Evolutionary conservation across 2,329 filamentous ascomycete genomes (phyloP).

Genomic region (Hypoxylon sp.): DNA sequence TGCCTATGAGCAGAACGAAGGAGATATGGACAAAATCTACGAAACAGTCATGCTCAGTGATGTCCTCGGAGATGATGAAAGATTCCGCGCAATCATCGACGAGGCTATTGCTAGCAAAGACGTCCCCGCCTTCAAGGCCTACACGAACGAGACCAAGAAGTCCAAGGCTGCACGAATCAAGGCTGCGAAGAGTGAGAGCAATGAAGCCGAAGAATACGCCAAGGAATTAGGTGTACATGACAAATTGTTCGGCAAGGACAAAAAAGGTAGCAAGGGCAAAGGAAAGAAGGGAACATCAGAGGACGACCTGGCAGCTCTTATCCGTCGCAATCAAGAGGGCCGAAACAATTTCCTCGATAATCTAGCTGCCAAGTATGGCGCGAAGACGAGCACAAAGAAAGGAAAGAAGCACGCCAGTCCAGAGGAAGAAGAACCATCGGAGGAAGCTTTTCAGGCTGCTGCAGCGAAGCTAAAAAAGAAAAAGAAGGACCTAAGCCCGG

Average conservation of each 20-base stretch:
- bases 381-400: slow-evolving; percentile 56
- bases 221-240: slow-evolving; percentile 79
- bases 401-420: slow-evolving; percentile 61
- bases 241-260: slow-evolving; percentile 66
- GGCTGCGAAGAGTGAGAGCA: slow-evolving; percentile 71
- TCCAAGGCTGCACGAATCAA: slow-evolving; percentile 67
- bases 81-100: slow-evolving; percentile 84
- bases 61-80: slow-evolving; percentile 82
- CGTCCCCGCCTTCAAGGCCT: slow-evolving; percentile 72
- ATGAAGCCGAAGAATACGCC: slow-evolving; percentile 77
- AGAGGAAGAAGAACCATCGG: slow-evolving; percentile 71
- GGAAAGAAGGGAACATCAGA: slow-evolving; percentile 53
- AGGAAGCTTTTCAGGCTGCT: slow-evolving; percentile 67
- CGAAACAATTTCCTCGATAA: slow-evolving; percentile 73
- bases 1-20: slow-evolving; percentile 77
- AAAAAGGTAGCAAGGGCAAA: slow-evolving; percentile 58
- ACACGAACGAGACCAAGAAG: slow-evolving; percentile 76
- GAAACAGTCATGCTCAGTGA: slow-evolving; percentile 87
- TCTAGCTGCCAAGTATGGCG: slow-evolving; percentile 79
- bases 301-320: slow-evolving; percentile 74
- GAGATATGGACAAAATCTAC: slow-evolving; percentile 81
- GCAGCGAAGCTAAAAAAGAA: slow-evolving; percentile 54
- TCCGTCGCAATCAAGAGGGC: slow-evolving; percentile 73
- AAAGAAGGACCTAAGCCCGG: slow-evolving; percentile 35
- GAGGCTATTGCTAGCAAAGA: slow-evolving; percentile 76